Percentiles rank a stretch among this genome's conserved stretches.
These are phyloP conservation scores for Mollisiaceae sp. DNA, from an alignment of 2,329 filamentous ascomycete species.

Conservation along the genomic window DNA sequence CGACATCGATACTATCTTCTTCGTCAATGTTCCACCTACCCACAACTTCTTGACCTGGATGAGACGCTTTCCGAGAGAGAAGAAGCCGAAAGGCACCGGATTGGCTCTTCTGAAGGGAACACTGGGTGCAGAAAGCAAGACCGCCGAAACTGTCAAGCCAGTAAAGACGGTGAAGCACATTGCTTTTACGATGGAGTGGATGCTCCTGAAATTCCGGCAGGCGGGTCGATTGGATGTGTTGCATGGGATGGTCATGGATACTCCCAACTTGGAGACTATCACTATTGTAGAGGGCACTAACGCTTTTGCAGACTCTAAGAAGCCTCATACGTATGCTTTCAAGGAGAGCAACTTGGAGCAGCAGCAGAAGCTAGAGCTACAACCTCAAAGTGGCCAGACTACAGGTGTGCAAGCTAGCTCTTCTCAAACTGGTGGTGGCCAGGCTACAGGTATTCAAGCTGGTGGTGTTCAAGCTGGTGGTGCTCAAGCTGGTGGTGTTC, in stretches of 20 bases:
- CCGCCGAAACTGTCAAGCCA: not conserved
- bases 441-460: not conserved
- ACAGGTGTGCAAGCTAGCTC: not conserved
- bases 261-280: constrained; percentile 17
- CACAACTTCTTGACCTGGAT: constrained; percentile 17
- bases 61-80: constrained; percentile 15
- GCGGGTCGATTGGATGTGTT: not conserved
- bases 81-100: not conserved
- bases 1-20: constrained; percentile 25
- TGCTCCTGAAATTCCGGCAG: not conserved
- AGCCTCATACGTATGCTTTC: constrained; percentile 16
- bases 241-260: constrained; percentile 14
- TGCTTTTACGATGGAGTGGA: not conserved
- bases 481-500: not conserved
- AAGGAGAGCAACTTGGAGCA: not conserved
- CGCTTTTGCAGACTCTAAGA: not conserved
- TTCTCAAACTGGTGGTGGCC: not conserved
- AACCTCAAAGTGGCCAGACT: not conserved
- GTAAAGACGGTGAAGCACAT: constrained; percentile 4
- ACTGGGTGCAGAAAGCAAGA: not conserved
- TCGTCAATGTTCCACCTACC: constrained; percentile 16
- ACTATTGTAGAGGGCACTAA: constrained; percentile 23
- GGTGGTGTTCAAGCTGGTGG: not conserved
- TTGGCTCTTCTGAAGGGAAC: not conserved
- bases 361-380: not conserved